A percentile compares a stretch with the other conserved stretches of the same genome.
These are phyloP conservation scores for Leishmania arabica DNA, from an alignment of 208 protist species.

Conservation along the genomic window DNA sequence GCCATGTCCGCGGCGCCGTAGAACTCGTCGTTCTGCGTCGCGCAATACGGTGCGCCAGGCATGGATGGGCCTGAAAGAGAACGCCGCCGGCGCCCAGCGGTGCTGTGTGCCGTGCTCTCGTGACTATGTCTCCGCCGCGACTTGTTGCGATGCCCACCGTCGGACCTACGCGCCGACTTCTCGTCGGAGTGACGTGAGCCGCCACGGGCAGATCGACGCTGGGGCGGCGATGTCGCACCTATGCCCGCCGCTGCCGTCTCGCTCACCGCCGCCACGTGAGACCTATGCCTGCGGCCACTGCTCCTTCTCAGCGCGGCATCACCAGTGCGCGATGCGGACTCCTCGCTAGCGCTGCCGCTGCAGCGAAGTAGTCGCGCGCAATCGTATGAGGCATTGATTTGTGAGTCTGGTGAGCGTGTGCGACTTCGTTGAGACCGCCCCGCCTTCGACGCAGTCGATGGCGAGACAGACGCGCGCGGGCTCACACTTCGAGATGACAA, in stretches of 20 bases:
- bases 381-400: background rate
- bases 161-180: background rate
- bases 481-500: constrained; percentile 41
- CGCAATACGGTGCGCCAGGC: constrained; percentile 15
- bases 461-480: constrained; percentile 36
- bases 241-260: background rate
- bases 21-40: constrained; percentile 28
- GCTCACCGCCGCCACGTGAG: background rate
- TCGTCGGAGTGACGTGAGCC: background rate
- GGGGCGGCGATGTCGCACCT: background rate
- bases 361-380: background rate
- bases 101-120: background rate
- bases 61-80: background rate
- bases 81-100: background rate
- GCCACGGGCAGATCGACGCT: background rate
- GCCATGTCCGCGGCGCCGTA: constrained; percentile 16
- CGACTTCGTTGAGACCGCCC: background rate
- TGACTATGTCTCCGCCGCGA: constrained; percentile 1
- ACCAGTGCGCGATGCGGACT: background rate
- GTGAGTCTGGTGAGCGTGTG: background rate
- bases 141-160: background rate
- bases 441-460: background rate
- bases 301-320: background rate
- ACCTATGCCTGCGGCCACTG: background rate
- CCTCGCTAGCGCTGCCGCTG: background rate